These are phyloP conservation scores for Helichrysum umbraculigerum DNA, from an alignment of 129 eudicot genomes.

Conservation along the genomic window DNA sequence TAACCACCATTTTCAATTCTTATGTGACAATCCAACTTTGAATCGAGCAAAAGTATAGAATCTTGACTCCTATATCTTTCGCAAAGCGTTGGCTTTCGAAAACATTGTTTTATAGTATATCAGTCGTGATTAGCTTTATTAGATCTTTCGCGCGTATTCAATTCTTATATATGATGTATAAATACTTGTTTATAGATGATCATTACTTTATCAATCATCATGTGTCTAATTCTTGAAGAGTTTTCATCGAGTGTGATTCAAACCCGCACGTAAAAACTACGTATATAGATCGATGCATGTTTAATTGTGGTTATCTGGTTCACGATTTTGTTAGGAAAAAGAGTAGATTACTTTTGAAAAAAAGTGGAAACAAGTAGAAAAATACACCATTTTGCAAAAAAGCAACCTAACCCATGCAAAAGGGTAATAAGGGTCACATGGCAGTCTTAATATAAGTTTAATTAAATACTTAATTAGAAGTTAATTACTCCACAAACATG, in stretches of 20 bases:
- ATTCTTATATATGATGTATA: neutral
- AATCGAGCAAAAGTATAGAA: neutral
- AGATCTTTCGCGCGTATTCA: neutral
- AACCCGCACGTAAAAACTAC: neutral
- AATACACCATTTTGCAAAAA: neutral
- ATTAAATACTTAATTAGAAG: too few species aligned
- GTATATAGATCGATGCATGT: neutral
- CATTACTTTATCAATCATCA: neutral
- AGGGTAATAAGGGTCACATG: conserved; percentile 13
- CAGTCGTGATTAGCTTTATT: neutral
- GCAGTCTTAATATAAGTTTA: too few species aligned
- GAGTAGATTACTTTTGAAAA: conserved; percentile 8
- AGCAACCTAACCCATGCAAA: conserved; percentile 26
- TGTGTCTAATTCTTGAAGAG: neutral
- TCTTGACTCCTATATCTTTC: neutral
- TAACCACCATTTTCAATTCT: conserved; percentile 1
- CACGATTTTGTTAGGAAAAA: neutral
- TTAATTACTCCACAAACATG: conserved; percentile 22
- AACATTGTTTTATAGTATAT: neutral
- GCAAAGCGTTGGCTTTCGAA: neutral
- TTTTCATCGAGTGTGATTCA: neutral
- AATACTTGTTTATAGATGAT: neutral
- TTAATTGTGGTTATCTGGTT: neutral
- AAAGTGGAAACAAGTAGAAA: neutral
- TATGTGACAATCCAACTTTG: neutral